These are phyloP conservation scores for Stropharia rugosoannulata DNA, from an alignment of 768 basidiomycete genomes.

Conservation along the genomic window DNA sequence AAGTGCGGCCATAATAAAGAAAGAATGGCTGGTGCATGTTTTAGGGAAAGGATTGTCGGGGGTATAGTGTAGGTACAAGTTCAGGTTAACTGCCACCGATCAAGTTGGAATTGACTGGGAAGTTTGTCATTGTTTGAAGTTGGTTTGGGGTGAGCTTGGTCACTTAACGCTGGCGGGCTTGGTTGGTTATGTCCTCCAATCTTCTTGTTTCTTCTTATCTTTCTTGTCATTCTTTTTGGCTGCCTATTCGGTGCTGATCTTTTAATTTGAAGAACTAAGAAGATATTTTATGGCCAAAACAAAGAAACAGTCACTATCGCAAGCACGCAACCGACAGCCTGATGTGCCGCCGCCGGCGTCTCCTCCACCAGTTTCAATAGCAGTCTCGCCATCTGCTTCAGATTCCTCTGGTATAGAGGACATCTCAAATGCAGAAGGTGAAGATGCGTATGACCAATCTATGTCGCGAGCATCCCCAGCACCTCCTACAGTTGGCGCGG, in stretches of 20 bases:
- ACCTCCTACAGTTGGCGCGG: conserved; percentile 11
- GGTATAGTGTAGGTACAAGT: too few relatives aligned
- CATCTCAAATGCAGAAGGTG: conserved; percentile 19
- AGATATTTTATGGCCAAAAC: background rate
- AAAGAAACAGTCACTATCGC: conserved; percentile 8
- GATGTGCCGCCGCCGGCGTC: conserved; percentile 4
- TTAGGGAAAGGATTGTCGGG: too few relatives aligned
- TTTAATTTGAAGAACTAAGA: too few relatives aligned
- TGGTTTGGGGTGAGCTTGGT: too few relatives aligned
- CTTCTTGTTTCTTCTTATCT: too few relatives aligned
- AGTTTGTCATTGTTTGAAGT: background rate
- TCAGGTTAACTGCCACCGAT: background rate
- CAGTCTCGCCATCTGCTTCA: conserved; percentile 22
- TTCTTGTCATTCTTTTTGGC: too few relatives aligned
- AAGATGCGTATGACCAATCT: conserved; percentile 24
- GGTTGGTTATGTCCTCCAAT: too few relatives aligned
- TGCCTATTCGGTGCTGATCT: too few relatives aligned
- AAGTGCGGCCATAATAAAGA: too few relatives aligned
- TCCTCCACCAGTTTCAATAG: background rate
- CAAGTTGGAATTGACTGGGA: background rate
- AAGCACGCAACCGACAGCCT: conserved; percentile 3
- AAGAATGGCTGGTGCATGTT: too few relatives aligned
- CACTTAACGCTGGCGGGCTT: too few relatives aligned
- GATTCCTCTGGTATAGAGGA: conserved; percentile 30
- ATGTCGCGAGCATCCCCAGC: conserved; percentile 41